phyloP scores from a whole-genome alignment of 768 basidiomycete genomes.

The Mycena galericulata region DNA sequence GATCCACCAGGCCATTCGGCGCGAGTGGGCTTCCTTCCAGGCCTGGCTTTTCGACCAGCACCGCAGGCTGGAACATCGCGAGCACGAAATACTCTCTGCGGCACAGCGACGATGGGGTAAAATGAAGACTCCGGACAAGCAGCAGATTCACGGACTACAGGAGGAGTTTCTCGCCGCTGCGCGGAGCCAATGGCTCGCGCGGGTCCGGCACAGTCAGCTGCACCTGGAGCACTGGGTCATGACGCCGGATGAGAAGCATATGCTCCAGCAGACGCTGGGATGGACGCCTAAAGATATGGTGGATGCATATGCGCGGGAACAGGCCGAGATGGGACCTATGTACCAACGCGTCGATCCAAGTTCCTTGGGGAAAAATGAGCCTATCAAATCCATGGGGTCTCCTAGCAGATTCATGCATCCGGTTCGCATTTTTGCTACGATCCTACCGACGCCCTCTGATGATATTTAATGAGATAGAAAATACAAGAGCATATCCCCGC shows the following conservation, averaged over 20 bases:
- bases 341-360: constrained; percentile 32
- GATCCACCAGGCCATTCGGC: constrained; percentile 32
- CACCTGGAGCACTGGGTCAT: constrained; percentile 34
- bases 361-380: constrained; percentile 19
- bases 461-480: neutral
- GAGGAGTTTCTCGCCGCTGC: constrained; percentile 26
- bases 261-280: constrained; percentile 19
- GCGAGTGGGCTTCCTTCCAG: constrained; percentile 29
- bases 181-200: constrained; percentile 28
- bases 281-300: constrained; percentile 34
- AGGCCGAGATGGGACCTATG: constrained; percentile 26
- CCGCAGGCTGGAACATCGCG: constrained; percentile 13
- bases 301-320: constrained; percentile 26
- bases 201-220: constrained; percentile 26
- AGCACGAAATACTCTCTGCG: constrained; percentile 22
- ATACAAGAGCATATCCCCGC: constrained; percentile 4
- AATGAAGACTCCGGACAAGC: constrained; percentile 14
- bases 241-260: constrained; percentile 32
- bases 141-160: constrained; percentile 17
- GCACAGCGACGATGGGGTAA: constrained; percentile 23
- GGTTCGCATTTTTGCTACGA: constrained; percentile 12
- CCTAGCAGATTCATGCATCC: constrained; percentile 26
- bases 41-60: constrained; percentile 29
- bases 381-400: neutral
- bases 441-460: too few relatives aligned